phyloP scores from a whole-genome alignment of 805 yeast species.

The Zygoascus flipseniorum region DNA sequence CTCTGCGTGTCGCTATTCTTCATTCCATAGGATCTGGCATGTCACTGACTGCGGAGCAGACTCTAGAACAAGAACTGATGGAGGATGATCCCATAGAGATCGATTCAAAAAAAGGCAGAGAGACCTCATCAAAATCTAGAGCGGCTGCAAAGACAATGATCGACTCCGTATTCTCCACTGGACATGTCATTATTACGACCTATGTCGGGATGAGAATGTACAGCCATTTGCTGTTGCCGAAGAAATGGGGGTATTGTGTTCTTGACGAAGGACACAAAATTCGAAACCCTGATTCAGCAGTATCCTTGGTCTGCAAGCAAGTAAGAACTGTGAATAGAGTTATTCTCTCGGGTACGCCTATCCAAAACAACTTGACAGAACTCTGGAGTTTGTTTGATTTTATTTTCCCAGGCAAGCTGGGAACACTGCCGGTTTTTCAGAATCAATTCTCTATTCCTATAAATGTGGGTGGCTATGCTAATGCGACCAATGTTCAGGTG shows the following conservation, averaged over 20 bases:
- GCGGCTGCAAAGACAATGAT: slow-evolving; percentile 33
- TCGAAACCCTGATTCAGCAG: slow-evolving; percentile 85
- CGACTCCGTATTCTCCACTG: slow-evolving; percentile 51
- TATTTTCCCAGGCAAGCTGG: slow-evolving; percentile 88
- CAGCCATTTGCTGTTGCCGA: slow-evolving; percentile 50
- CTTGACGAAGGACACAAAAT: slow-evolving; percentile 93
- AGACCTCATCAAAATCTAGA: slow-evolving; percentile 28
- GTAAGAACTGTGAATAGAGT: slow-evolving; percentile 76
- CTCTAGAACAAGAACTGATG: slow-evolving; percentile 24
- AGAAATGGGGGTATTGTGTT: slow-evolving; percentile 77
- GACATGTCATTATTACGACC: slow-evolving; percentile 84
- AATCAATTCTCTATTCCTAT: slow-evolving; percentile 88
- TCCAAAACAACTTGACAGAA: slow-evolving; percentile 86
- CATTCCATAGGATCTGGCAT: slow-evolving; percentile 93
- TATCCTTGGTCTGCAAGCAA: slow-evolving; percentile 78
- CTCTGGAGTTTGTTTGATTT: slow-evolving; percentile 94
- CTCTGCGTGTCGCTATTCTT: slow-evolving; percentile 72
- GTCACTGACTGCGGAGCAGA: slow-evolving; percentile 29
- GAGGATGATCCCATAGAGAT: slow-evolving; percentile 17
- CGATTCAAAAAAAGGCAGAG: slow-evolving; percentile 20
- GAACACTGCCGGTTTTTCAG: slow-evolving; percentile 91
- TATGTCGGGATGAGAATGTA: slow-evolving; percentile 78
- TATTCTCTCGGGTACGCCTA: slow-evolving; percentile 92
- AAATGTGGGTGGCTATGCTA: slow-evolving; percentile 96
- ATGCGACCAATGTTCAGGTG: slow-evolving; percentile 91